These are phyloP conservation scores for Talaromyces sp. DNA, from an alignment of 2,329 filamentous ascomycete genomes.

Conservation along the genomic window DNA sequence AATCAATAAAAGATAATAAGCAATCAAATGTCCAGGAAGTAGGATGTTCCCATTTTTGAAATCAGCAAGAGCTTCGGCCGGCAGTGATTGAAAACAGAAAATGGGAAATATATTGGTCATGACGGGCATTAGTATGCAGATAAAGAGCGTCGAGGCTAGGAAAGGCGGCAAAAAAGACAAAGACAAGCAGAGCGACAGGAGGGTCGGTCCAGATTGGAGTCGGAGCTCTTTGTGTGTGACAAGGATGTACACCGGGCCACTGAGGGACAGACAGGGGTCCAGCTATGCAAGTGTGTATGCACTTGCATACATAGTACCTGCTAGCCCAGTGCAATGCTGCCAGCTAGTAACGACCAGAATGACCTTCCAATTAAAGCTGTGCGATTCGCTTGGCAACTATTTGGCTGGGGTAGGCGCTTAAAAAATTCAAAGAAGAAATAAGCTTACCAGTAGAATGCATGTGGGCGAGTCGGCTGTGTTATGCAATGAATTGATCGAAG, in stretches of 20 bases:
- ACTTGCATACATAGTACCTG: background rate
- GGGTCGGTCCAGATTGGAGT: constrained; percentile 7
- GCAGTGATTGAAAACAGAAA: background rate
- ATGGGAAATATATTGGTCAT: background rate
- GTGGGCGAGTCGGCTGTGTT: background rate
- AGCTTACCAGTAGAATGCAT: constrained; percentile 16
- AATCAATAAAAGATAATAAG: background rate
- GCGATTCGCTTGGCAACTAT: background rate
- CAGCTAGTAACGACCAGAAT: constrained; percentile 15
- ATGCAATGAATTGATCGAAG: background rate
- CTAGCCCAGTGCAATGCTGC: background rate
- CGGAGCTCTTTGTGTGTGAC: constrained; percentile 17
- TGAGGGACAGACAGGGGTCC: constrained; percentile 14
- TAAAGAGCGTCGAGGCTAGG: background rate
- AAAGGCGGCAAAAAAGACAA: background rate
- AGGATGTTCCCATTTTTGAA: background rate
- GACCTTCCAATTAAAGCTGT: constrained; percentile 15
- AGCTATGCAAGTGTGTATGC: constrained; percentile 12
- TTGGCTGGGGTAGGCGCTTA: background rate
- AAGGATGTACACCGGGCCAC: constrained; percentile 16
- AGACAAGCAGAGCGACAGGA: background rate
- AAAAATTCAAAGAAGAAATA: background rate
- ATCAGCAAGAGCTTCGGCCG: background rate
- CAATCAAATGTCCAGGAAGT: background rate
- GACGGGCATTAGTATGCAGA: background rate